Conservation (phyloP, 2,329 filamentous ascomycete species). For the Zymoseptoria crescenta region DNA sequence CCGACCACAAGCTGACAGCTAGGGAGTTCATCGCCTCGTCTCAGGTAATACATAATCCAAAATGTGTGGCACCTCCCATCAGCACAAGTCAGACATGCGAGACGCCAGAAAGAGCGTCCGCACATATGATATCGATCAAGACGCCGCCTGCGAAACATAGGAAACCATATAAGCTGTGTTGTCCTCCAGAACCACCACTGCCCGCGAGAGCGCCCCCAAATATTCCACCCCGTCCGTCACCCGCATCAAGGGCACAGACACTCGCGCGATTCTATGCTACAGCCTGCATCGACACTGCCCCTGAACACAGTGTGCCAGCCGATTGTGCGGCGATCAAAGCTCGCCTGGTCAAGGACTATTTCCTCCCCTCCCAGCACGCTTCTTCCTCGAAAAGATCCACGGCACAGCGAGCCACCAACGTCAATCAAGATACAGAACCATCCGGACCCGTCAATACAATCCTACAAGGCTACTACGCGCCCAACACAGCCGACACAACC, state of each 20-base stretch:
- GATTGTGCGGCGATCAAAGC: neutral
- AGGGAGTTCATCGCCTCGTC: neutral
- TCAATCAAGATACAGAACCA: neutral
- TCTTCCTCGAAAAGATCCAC: neutral
- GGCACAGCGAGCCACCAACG: constrained; percentile 1
- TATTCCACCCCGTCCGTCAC: neutral
- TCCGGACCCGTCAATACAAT: neutral
- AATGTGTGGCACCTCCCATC: neutral
- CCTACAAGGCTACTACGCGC: constrained; percentile 1
- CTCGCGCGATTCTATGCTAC: neutral
- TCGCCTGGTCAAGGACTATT: neutral
- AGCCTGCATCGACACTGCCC: neutral
- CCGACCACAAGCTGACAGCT: neutral
- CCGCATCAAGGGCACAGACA: neutral
- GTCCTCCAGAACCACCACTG: neutral
- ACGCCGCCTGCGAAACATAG: neutral
- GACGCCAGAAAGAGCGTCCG: neutral
- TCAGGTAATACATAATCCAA: neutral
- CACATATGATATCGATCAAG: neutral
- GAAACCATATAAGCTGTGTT: neutral
- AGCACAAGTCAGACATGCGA: neutral
- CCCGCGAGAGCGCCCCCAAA: neutral
- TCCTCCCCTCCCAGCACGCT: neutral
- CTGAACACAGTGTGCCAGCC: neutral
- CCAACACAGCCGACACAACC: neutral